Percentiles rank a stretch among this genome's conserved stretches.
phyloP scores from a whole-genome alignment of 768 basidiomycete genomes.

The Exidia glandulosa region DNA sequence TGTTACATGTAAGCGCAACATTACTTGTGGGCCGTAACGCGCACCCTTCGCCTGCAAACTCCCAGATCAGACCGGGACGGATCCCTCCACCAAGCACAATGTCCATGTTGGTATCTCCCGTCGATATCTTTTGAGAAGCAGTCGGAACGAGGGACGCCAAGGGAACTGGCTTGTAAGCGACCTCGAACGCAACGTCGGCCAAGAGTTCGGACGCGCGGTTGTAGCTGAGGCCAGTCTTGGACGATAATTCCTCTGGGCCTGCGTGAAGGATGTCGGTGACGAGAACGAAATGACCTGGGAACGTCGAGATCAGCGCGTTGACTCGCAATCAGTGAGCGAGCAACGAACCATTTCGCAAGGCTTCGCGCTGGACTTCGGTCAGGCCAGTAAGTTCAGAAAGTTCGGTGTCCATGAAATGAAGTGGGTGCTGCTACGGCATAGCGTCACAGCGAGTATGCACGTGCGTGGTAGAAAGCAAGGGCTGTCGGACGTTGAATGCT shows the following conservation, averaged over 20 bases:
- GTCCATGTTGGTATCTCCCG: constrained; percentile 69
- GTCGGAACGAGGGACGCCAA: constrained; percentile 30
- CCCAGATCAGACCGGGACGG: constrained; percentile 71
- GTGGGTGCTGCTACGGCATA: too few relatives aligned
- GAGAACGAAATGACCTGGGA: constrained; percentile 37
- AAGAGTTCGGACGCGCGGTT: constrained; percentile 41
- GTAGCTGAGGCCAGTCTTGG: constrained; percentile 40
- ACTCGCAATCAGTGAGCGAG: background rate
- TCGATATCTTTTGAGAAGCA: constrained; percentile 45
- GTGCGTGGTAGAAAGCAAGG: too few relatives aligned
- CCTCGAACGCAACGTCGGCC: constrained; percentile 34
- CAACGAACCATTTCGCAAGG: background rate
- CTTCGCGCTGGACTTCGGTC: background rate
- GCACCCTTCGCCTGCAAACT: constrained; percentile 83
- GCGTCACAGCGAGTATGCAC: too few relatives aligned
- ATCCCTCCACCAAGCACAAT: constrained; percentile 67
- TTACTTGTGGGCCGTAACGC: constrained; percentile 6
- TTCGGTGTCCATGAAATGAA: background rate
- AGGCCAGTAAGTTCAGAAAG: background rate
- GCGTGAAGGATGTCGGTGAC: constrained; percentile 40
- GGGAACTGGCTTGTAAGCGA: constrained; percentile 26
- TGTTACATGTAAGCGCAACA: background rate
- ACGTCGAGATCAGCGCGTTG: background rate
- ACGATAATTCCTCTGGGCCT: constrained; percentile 40
- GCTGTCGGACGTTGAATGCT: too few relatives aligned